phyloP scores from a whole-genome alignment of 495 filamentous ascomycete genomes.

The Penicillium diatomitis region DNA sequence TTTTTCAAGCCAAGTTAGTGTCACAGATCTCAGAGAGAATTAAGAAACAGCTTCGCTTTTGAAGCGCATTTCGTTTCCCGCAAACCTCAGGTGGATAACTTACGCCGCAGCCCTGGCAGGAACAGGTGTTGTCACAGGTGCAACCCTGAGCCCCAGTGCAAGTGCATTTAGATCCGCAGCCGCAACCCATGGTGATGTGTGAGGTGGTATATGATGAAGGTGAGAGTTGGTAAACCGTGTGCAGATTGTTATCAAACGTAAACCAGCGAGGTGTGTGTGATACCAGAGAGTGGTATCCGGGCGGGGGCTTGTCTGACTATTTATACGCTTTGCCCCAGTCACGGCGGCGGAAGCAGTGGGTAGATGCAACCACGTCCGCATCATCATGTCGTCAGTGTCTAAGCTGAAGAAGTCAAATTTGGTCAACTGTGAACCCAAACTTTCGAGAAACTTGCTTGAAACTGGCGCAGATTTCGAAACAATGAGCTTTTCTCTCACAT shows the following conservation, averaged over 20 bases:
- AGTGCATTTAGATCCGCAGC: constrained; percentile 30
- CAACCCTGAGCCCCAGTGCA: constrained; percentile 31
- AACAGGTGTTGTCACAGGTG: constrained; percentile 29
- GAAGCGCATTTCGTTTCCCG: too few relatives aligned
- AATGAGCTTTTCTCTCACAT: too few relatives aligned
- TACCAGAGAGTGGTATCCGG: not conserved
- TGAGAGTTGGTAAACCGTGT: not conserved
- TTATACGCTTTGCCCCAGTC: not conserved
- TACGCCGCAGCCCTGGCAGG: constrained; percentile 42
- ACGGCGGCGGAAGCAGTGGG: not conserved
- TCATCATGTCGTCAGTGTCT: constrained; percentile 21
- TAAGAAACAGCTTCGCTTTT: too few relatives aligned
- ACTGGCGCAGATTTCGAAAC: too few relatives aligned
- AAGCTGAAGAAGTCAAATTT: not conserved
- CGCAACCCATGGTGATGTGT: constrained; percentile 25
- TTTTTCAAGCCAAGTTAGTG: constrained; percentile 38
- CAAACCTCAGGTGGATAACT: constrained; percentile 7
- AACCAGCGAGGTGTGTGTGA: too few relatives aligned
- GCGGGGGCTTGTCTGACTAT: not conserved
- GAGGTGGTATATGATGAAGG: not conserved
- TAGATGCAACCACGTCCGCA: constrained; percentile 5
- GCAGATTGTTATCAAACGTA: not conserved
- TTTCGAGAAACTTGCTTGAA: too few relatives aligned
- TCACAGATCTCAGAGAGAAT: not conserved
- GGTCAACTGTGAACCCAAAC: too few relatives aligned